Evolutionary conservation across 371 early-diverging fungal species (phyloP).

Genomic region (Entomophthora muscae): DNA sequence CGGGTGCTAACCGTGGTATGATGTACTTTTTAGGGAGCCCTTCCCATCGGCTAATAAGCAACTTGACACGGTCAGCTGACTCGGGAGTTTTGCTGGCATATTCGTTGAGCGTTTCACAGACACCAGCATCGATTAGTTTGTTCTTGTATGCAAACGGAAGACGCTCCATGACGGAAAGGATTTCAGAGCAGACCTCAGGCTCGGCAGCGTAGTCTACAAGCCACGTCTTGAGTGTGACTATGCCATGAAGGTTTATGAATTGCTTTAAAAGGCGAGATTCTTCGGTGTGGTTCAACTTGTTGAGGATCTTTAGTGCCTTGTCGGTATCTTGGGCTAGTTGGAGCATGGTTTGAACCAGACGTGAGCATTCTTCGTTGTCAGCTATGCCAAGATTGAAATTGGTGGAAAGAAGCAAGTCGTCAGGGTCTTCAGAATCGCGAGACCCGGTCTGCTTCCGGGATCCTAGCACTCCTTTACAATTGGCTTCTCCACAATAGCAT

Average conservation of each 20-base stretch:
- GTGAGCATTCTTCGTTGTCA: conserved; percentile 35
- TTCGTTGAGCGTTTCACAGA: background rate
- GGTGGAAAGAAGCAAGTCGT: conserved; percentile 16
- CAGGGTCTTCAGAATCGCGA: conserved; percentile 19
- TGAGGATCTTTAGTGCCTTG: conserved; percentile 25
- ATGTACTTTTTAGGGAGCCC: conserved; percentile 14
- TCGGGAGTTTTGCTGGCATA: background rate
- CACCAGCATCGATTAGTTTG: background rate
- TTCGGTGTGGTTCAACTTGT: conserved; percentile 16
- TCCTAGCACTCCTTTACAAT: conserved; percentile 32
- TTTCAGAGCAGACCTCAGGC: background rate
- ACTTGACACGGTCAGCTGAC: background rate
- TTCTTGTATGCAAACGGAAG: conserved; percentile 1
- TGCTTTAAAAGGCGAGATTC: background rate
- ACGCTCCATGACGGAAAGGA: background rate
- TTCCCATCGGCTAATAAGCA: conserved; percentile 18
- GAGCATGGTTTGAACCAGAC: conserved; percentile 44
- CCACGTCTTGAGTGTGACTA: background rate
- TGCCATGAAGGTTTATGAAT: conserved; percentile 9
- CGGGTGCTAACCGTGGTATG: background rate
- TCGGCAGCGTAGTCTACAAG: background rate
- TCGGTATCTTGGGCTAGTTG: conserved; percentile 33
- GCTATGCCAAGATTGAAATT: conserved; percentile 19
- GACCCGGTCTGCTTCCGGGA: conserved; percentile 14
- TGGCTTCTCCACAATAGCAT: conserved; percentile 81